Evolutionary conservation across 2,329 filamentous ascomycete species (phyloP), one percentile per base, ranked within the genome.

Genomic region (Diaporthe eres): DNA sequence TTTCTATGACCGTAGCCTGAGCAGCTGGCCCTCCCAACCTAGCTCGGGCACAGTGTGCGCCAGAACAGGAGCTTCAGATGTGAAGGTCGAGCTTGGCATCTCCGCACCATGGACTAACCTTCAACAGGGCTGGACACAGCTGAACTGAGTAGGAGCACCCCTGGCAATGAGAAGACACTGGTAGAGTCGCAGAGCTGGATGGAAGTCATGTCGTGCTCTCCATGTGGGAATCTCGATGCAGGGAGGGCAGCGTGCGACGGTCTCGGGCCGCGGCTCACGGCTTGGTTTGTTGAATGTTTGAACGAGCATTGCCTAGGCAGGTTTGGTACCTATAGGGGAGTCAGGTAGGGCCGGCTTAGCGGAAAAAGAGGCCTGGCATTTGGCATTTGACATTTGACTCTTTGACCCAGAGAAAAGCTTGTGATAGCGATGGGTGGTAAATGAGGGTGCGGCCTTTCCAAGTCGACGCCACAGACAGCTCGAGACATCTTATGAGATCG

Each of bases 201-300:
- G 58, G 12, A 22, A 22, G 22, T 49, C 25, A 51, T 42, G 44
- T 37, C 61, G 44, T 49, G 28, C n/a, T 31, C 28, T 37, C 19
- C 63, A 65, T 51, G 28, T 67, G 44, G 31, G 63, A 67, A 67
- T 67, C 63, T 67, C 63, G 63, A 67, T 67, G 63, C 63, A 67
- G 44, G 44, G 63, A 67, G 63, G 44, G 44, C 44, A 51, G 44
- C 63, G 31, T 67, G 63, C 44, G 63, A 67, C 44, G 44, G 63
- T 67, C 44, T 67, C 63, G 63, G 63, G 63, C 63, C 63, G 63
- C 63, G 63, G 63, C 44, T 31, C 44, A 67, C 31, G 44, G 58
- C 22, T 61, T 28, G 58, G 58, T 25, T 28, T 28, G 58, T 61
- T n/a, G 37, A 61, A 42, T 42, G 58, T 61, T 42, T 61, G 58